Base-by-base conservation (phyloP, 768 basidiomycete genomes). In the Lactarius akahatsu region DNA sequence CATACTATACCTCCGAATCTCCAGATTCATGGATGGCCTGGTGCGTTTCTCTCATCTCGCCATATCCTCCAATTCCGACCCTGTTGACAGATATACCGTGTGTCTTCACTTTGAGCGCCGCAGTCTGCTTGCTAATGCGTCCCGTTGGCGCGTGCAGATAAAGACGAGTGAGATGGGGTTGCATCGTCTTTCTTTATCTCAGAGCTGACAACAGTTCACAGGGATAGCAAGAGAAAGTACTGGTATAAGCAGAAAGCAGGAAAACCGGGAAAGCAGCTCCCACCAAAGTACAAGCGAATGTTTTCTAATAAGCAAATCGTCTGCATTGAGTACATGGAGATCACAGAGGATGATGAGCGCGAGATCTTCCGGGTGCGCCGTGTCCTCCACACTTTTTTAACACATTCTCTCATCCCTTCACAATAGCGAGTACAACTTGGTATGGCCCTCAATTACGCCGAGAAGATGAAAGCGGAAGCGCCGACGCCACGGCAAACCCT, bases 1-100 rank as follows among this genome's bases (percentile, higher is more conserved):
- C 15, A 43, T 18, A 43, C 2, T 11, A 23, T n/a, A 41, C 32
- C 34, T 55, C 9, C 36, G 57, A 16, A 57, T 64, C 59, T 13
- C 11, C 65, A 87, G 86, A 67, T 88, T 87, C 68, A 76, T 85
- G 59, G 79, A 82, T 65, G 85, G 84, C 57, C 73, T 81, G 72
- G 87, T 88, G 52, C 61, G 86, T 81, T 28, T 47, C 67, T 55
- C 52, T 63, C 50, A 1, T 30, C 18, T 43, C 30, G 6, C n/a
- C 15, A 26, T 20, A 34, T 30, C 4, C 20, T n/a, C 36, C 18
- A 54, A 41, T 38, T n/a, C 9, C 52, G 45, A 8, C 55, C 11
- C 59, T 20, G 10, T 60, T 23, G 1, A 30, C 34, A 69, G 68
- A 63, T 69, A 40, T 62, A 36, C n/a, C 65, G 65, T 66, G 43